Evolutionary conservation across 352 stramenopile genomes (phyloP).

Genomic region (Pythium phragmitis): DNA sequence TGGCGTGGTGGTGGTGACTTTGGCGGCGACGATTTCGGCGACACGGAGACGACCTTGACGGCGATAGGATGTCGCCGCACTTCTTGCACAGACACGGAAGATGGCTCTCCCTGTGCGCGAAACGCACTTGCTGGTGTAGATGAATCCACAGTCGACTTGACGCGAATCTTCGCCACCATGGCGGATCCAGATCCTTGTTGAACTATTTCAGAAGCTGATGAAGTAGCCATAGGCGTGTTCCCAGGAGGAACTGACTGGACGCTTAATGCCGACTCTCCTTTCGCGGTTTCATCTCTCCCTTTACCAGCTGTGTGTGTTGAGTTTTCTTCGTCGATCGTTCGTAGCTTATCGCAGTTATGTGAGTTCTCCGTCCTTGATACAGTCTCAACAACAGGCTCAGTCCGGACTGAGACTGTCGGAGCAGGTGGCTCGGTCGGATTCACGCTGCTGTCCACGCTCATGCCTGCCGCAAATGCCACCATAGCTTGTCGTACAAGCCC

Average conservation of each 20-base stretch:
- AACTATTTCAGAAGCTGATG: neutral
- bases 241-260: neutral
- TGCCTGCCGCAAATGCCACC: slow-evolving; percentile 20
- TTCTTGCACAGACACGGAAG: slow-evolving; percentile 10
- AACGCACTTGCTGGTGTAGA: neutral
- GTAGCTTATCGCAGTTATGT: no score
- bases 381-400: neutral
- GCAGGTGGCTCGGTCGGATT: neutral
- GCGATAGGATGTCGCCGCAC: slow-evolving; percentile 9
- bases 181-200: neutral
- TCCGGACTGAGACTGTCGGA: neutral
- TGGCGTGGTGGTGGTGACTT: neutral
- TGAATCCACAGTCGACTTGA: neutral
- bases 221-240: neutral
- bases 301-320: no score
- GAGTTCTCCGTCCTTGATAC: no score
- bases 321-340: no score
- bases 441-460: neutral
- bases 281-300: neutral
- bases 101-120: neutral
- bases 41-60: slow-evolving; percentile 18
- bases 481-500: slow-evolving; percentile 56
- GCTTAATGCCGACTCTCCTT: neutral
- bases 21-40: slow-evolving; percentile 16
- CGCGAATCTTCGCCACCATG: neutral